Evolutionary conservation across 495 filamentous ascomycete species (phyloP), one percentile per base, ranked within the genome.

Genomic region (Neurospora pannonica): DNA sequence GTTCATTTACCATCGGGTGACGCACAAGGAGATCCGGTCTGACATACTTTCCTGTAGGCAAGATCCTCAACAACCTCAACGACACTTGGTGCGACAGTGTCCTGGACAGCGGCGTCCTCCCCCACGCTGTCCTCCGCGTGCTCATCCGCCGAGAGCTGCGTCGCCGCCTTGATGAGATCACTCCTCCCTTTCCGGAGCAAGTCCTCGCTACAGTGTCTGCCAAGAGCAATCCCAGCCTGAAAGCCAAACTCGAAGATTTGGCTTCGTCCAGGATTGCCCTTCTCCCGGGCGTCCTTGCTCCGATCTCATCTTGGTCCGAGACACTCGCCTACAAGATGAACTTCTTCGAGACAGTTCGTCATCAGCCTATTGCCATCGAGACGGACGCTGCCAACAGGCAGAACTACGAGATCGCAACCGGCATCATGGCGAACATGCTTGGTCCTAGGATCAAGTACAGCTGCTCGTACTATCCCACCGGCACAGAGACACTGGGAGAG

Each of bases 401-500:
- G 83, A 90, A 92, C 78, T 92, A 92, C 78, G 90, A 91, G 81
- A 89, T 92, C 38, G 88, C 86, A 17, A 89, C 89, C 3, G 87
- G 87, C 6, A 85, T 90, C 72, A 82, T 91, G 34, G 75, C 76
- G 19, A 86, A 84, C 42, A 86, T 83, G 72, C 81, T 92, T 6
- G 90, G 90, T 4, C 88, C 88, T 17, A 81, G 89, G 72, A 91
- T 91, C 87, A 91, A 92, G 84, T 92, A 91, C 74, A 88, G 85
- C 31, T 85, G 80, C 71, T 88, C 85, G 75, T 81, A 90, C 77
- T 92, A 91, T 80, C 85, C 85, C 11, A 86, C 82, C 72, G 88
- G 87, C 6, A 78, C 74, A 9, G 87, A 87, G 80, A 90, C 86
- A 31, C 78, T 92, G 15, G 88, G 82, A 1, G 82, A 91, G 78